Percentiles rank a stretch among this genome's conserved stretches.
Conservation (phyloP, 2,329 filamentous ascomycete genomes). For the Penicillium hesseltinei region DNA sequence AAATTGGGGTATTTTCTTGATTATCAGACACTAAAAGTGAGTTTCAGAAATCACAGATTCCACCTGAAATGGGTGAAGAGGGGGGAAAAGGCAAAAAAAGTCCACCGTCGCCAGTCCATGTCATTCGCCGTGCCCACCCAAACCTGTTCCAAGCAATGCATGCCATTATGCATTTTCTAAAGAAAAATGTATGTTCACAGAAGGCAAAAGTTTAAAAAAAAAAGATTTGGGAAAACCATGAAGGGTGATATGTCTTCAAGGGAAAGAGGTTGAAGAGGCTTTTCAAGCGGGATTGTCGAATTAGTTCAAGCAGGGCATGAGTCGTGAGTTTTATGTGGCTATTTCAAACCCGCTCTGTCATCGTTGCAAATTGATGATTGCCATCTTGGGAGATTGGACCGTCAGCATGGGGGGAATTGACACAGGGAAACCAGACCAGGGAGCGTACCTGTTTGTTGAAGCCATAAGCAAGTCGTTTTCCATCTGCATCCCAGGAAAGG, state of each 20-base stretch:
- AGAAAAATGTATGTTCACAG: conserved; percentile 27
- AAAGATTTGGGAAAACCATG: not conserved
- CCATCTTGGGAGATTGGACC: conserved; percentile 27
- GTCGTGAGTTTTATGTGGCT: conserved; percentile 5
- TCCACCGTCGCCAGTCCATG: conserved; percentile 24
- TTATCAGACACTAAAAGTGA: conserved; percentile 15
- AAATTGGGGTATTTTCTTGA: conserved; percentile 6
- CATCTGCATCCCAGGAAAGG: conserved; percentile 54
- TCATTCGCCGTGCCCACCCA: conserved; percentile 28
- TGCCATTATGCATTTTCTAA: conserved; percentile 36
- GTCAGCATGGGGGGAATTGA: not conserved
- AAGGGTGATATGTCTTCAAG: conserved; percentile 8
- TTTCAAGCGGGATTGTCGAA: conserved; percentile 1
- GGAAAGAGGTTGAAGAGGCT: conserved; percentile 2
- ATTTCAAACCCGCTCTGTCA: conserved; percentile 22
- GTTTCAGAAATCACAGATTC: conserved; percentile 12
- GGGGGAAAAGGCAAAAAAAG: conserved; percentile 10
- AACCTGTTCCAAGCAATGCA: conserved; percentile 27
- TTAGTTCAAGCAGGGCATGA: conserved; percentile 7
- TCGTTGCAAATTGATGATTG: conserved; percentile 41
- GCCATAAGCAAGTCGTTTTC: conserved; percentile 53
- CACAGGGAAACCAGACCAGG: conserved; percentile 2
- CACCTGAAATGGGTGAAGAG: conserved; percentile 7
- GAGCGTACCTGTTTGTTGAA: conserved; percentile 49
- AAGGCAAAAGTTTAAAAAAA: conserved; percentile 17